phyloP scores from a whole-genome alignment of 495 filamentous ascomycete genomes.

The Annulohypoxylon bovei region DNA sequence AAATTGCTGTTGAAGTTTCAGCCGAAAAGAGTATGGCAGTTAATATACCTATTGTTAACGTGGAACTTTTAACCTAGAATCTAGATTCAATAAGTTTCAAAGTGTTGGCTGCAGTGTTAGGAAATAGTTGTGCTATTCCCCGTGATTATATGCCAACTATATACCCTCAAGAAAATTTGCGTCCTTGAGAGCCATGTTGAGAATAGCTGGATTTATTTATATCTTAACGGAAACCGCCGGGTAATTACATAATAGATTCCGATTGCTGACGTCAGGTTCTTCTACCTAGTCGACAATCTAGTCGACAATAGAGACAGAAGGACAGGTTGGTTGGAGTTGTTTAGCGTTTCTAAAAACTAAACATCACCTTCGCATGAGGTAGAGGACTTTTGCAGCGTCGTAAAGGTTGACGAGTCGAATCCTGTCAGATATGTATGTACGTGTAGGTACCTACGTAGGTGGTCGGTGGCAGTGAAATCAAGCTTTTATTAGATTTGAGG shows the following conservation, averaged over 20 bases:
- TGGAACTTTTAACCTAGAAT: no score
- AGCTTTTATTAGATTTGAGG: slow-evolving; percentile 5
- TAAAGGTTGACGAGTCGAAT: neutral
- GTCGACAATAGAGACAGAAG: neutral
- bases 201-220: neutral
- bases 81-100: neutral
- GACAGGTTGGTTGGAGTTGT: neutral
- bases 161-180: neutral
- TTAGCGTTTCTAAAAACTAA: neutral
- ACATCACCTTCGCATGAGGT: neutral
- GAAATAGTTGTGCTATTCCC: neutral
- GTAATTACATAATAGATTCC: neutral
- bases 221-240: neutral
- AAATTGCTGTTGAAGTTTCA: neutral
- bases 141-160: no score
- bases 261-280: slow-evolving; percentile 5
- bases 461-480: slow-evolving; percentile 7
- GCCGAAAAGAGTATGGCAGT: no score
- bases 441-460: neutral
- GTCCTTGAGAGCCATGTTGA: neutral
- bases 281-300: neutral
- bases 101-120: neutral
- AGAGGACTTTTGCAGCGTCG: slow-evolving; percentile 7
- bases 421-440: neutral
- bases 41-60: no score